Percentiles rank a stretch among this genome's conserved stretches.
phyloP scores from a whole-genome alignment of 2,329 filamentous ascomycete genomes.

The Davidsoniella neocaledoniae region DNA sequence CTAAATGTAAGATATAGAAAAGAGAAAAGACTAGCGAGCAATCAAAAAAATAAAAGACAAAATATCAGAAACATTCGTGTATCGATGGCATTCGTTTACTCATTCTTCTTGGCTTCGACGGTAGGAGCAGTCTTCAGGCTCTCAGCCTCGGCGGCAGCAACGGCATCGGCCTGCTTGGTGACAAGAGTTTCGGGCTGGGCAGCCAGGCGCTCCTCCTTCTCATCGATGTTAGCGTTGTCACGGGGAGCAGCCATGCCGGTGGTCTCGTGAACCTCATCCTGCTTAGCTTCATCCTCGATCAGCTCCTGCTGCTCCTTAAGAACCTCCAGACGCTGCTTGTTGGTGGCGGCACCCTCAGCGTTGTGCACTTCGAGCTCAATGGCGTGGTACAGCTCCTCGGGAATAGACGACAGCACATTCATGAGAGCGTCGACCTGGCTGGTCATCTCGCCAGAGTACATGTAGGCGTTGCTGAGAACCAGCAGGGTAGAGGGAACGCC shows the following conservation, averaged over 20 bases:
- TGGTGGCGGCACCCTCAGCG: slow-evolving; percentile 90
- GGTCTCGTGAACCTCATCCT: slow-evolving; percentile 66
- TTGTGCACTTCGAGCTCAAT: slow-evolving; percentile 97
- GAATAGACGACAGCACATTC: slow-evolving; percentile 82
- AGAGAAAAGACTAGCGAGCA: slow-evolving; percentile 4
- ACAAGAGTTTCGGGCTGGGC: slow-evolving; percentile 33
- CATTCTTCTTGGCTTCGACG: slow-evolving; percentile 17
- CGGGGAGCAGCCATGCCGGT: slow-evolving; percentile 59
- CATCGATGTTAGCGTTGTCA: slow-evolving; percentile 85
- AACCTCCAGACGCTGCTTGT: slow-evolving; percentile 96
- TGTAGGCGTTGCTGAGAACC: slow-evolving; percentile 92
- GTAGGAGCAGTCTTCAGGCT: slow-evolving; percentile 11
- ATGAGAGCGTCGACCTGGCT: slow-evolving; percentile 87
- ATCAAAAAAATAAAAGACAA: slow-evolving; percentile 1
- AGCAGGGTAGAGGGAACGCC: slow-evolving; percentile 92
- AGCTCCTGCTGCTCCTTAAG: slow-evolving; percentile 96
- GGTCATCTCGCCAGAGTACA: slow-evolving; percentile 84
- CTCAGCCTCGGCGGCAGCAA: slow-evolving; percentile 10
- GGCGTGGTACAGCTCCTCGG: slow-evolving; percentile 97
- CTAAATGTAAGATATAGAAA: slow-evolving; percentile 11
- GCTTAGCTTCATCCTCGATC: slow-evolving; percentile 91
- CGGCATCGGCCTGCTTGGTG: slow-evolving; percentile 32
- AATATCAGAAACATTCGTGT: not conserved
- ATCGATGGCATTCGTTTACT: slow-evolving; percentile 14
- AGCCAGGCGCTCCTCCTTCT: slow-evolving; percentile 60